Conservation (phyloP, 352 stramenopile species). For the Thraustochytrium sp. region DNA sequence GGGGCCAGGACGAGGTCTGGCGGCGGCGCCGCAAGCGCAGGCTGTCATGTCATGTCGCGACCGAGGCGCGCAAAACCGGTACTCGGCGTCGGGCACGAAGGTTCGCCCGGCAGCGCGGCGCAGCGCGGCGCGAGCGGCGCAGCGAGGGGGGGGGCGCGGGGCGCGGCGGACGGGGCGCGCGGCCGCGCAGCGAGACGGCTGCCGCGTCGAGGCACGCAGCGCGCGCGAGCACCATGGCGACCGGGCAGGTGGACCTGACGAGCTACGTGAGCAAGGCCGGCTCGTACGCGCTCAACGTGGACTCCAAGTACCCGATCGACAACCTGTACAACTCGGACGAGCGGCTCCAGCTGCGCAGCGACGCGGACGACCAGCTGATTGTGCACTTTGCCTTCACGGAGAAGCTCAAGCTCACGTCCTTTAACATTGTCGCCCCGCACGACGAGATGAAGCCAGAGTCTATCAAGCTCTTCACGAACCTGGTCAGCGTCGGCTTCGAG, state of each 20-base stretch:
- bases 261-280: conserved; percentile 43
- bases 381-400: conserved; percentile 45
- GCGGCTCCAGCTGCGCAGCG: conserved; percentile 32
- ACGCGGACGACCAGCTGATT: conserved; percentile 47
- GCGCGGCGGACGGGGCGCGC: too few relatives aligned
- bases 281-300: conserved; percentile 45
- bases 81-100: too few relatives aligned
- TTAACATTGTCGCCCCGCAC: conserved; percentile 23
- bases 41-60: too few relatives aligned
- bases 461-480: conserved; percentile 41
- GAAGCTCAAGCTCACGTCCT: conserved; percentile 36
- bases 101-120: too few relatives aligned
- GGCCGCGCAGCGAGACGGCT: too few relatives aligned
- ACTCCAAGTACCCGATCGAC: conserved; percentile 29
- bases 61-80: too few relatives aligned
- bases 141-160: too few relatives aligned
- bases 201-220: too few relatives aligned
- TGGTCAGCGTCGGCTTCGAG: conserved; percentile 41
- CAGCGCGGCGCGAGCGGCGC: too few relatives aligned
- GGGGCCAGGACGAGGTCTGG: too few relatives aligned
- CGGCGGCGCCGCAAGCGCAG: too few relatives aligned
- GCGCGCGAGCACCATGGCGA: not conserved
- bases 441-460: not conserved
- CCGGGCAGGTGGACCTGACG: not conserved
- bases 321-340: conserved; percentile 47